Conservation (phyloP, 2,329 filamentous ascomycete genomes). For the Trichoderma sp. region DNA sequence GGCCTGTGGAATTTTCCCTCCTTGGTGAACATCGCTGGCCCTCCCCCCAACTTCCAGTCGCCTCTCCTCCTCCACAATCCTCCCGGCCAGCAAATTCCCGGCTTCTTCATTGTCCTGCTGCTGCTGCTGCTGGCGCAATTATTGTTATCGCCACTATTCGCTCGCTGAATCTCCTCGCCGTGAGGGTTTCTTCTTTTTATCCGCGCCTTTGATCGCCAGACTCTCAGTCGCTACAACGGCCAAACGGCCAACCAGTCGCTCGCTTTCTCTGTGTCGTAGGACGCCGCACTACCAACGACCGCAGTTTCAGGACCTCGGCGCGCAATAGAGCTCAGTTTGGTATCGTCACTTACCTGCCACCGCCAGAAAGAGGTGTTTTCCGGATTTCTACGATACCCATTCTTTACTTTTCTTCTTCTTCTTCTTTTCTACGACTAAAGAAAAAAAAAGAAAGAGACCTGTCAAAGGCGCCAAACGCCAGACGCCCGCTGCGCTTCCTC, state of each 20-base stretch:
- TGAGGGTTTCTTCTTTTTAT: background rate
- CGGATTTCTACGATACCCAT: background rate
- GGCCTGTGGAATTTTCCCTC: constrained; percentile 24
- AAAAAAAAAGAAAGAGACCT: background rate
- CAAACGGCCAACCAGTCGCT: constrained; percentile 12
- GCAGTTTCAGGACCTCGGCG: constrained; percentile 9
- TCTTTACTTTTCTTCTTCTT: background rate
- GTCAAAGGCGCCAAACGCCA: background rate
- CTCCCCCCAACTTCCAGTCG: constrained; percentile 17
- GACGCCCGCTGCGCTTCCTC: background rate
- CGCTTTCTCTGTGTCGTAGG: constrained; percentile 17
- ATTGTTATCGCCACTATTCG: constrained; percentile 4
- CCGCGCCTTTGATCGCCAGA: constrained; percentile 10
- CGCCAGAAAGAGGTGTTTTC: background rate
- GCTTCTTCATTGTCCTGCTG: background rate
- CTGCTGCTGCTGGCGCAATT: constrained; percentile 21
- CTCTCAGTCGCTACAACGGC: constrained; percentile 16
- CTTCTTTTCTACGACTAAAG: background rate
- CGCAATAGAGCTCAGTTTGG: background rate
- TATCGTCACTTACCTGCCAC: background rate
- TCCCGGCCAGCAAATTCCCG: constrained; percentile 13
- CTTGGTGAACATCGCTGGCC: constrained; percentile 19
- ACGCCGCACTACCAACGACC: constrained; percentile 13
- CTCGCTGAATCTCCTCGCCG: constrained; percentile 5
- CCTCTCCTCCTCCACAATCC: constrained; percentile 8